Base-by-base conservation (phyloP, 768 basidiomycete species). In the Hericium alpestre region DNA sequence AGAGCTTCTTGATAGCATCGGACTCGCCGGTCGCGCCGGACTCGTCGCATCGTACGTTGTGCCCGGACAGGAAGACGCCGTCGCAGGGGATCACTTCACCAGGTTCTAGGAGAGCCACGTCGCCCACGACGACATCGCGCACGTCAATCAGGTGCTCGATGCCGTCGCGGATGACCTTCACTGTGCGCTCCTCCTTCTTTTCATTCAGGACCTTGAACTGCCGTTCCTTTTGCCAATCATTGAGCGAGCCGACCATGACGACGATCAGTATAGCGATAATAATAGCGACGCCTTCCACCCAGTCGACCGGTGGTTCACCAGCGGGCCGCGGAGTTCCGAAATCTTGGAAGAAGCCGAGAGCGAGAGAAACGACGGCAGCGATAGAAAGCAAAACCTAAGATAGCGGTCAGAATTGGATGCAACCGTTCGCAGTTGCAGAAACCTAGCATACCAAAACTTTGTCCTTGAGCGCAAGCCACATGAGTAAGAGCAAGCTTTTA, bases 171-270 rank as follows among this genome's bases (percentile, higher is more conserved):
- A 62, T 61, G 47, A 89, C 90, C 72, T 90, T 93, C 68, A 95
- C 80, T 61, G 79, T 82, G 25, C 96, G 88, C 63, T 95, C 96
- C 56, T 98, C 95, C 71, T 95, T 95, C 72, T 94, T 88, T 63
- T 88, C 90, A 66, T 97, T 98, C 43, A 99, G 79, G 18, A 75
- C 77, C 65, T 86, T 84, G 76, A 99, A 99, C 71, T 98, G 96
- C 1, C 85, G 84, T 70, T 99, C 96, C 71, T 98, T 98, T 71
- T 97, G 93, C 87, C 90, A 99, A 71, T 99, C 96, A 65, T 97
- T 98, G 47, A 97, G 63, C 12, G 93, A 93, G 32, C 95, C 95
- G 56, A 99, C 95, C 46, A 92, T 64, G 57, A 91, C 87, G 23
- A 90, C 87, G 46, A 90, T 88, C 40, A 77, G 64, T 39, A 90